These are phyloP conservation scores for Fragaria iinumae DNA, from an alignment of 306 rosid species.

Conservation along the genomic window DNA sequence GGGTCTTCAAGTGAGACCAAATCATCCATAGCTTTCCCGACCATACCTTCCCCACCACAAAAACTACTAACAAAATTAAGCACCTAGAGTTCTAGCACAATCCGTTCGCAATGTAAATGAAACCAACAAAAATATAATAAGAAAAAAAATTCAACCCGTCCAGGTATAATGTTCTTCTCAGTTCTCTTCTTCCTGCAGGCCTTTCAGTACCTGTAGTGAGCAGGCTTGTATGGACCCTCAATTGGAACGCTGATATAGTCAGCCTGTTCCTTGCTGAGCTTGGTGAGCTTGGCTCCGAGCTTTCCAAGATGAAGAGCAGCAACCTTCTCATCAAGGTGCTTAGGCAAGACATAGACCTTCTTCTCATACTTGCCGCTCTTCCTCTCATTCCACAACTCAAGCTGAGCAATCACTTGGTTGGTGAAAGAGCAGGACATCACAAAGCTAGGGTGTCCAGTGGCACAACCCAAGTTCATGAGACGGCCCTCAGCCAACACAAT, in stretches of 20 bases:
- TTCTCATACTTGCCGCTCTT: slow-evolving; percentile 74
- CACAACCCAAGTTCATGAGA: slow-evolving; percentile 97
- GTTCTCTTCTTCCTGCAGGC: background rate
- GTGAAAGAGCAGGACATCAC: slow-evolving; percentile 99
- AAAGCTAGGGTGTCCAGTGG: slow-evolving; percentile 98
- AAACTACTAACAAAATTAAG: slow-evolving; percentile 30
- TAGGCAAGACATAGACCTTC: slow-evolving; percentile 88
- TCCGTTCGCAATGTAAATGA: background rate
- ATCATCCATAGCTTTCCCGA: slow-evolving; percentile 15
- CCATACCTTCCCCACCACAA: slow-evolving; percentile 19
- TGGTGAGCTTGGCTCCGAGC: slow-evolving; percentile 95
- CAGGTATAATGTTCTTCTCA: background rate
- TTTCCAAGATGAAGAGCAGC: slow-evolving; percentile 90
- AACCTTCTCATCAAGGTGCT: slow-evolving; percentile 97
- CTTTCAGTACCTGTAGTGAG: slow-evolving; percentile 76
- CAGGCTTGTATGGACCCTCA: slow-evolving; percentile 97
- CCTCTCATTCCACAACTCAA: slow-evolving; percentile 92
- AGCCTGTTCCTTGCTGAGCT: slow-evolving; percentile 78
- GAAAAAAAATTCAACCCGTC: slow-evolving; percentile 7
- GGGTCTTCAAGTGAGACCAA: slow-evolving; percentile 47
- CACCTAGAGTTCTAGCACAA: slow-evolving; percentile 23
- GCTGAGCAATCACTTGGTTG: slow-evolving; percentile 95
- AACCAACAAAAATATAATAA: slow-evolving; percentile 4
- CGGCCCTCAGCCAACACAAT: slow-evolving; percentile 91
- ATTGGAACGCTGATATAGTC: slow-evolving; percentile 84